These are phyloP conservation scores for Ensete glaucum DNA, from an alignment of 176 grass and related monocot genomes.

Conservation along the genomic window DNA sequence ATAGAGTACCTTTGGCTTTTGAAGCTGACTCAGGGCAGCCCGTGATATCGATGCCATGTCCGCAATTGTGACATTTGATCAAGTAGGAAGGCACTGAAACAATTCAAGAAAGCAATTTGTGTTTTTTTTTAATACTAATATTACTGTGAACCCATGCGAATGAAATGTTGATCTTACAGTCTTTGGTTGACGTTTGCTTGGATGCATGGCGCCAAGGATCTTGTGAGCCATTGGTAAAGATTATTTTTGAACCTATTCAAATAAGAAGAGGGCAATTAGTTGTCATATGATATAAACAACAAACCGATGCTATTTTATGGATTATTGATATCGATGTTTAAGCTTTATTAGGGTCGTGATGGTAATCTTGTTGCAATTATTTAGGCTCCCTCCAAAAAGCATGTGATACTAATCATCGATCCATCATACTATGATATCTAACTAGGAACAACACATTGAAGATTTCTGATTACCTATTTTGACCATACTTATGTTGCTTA, in stretches of 20 bases:
- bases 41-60: constrained; percentile 74
- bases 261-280: constrained; percentile 3
- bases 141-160: neutral
- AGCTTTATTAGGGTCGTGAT: too few relatives aligned
- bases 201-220: constrained; percentile 92
- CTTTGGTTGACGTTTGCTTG: constrained; percentile 66
- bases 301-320: neutral
- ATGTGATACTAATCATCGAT: too few relatives aligned
- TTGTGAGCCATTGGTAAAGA: constrained; percentile 83
- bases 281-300: neutral
- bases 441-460: too few relatives aligned
- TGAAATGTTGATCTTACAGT: constrained; percentile 29
- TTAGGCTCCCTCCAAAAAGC: too few relatives aligned
- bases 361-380: too few relatives aligned
- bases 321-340: neutral
- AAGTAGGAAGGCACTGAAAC: constrained; percentile 65
- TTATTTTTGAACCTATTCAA: constrained; percentile 54
- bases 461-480: too few relatives aligned
- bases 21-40: constrained; percentile 67
- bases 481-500: too few relatives aligned
- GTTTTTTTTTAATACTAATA: neutral
- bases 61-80: constrained; percentile 80
- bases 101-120: neutral
- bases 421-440: too few relatives aligned
- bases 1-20: constrained; percentile 45